Evolutionary conservation across 2,329 filamentous ascomycete genomes (phyloP), one percentile per base, ranked within the genome.

Genomic region (Fusarium denticulatum): DNA sequence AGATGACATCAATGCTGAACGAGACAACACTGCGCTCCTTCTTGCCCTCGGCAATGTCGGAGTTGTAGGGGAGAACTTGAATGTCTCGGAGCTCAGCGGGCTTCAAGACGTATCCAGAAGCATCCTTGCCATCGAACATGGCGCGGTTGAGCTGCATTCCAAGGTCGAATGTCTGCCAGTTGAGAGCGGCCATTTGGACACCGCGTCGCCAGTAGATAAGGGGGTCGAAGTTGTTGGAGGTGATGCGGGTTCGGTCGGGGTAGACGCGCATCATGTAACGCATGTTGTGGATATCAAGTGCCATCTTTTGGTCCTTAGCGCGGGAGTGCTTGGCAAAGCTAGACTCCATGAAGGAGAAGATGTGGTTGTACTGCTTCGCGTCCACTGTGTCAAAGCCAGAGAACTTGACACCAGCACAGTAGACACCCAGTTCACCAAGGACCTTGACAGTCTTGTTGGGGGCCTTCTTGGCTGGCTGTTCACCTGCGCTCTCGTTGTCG

Each of bases 131-230:
- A 52, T 95, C 93, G 80, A 98, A 99, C 96, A 99, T 98, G 79
- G 96, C 96, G 76, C 96, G 93, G 81, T 98, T 98, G 81, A 98
- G 88, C 80, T 98, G 96, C 89, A 98, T 96, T 50, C 95, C 94
- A 24, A 97, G 88, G 80, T 98, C 96, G 79, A 97, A 98, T 0
- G 95, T 98, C 83, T 99, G 96, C 96, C 96, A 98, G 83, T 99
- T 99, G 71, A 98, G 87, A 1, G 96, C 96, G 20, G 93, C 95
- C 96, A 99, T 98, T 83, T 99, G 96, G 24, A 98, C 96, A 37
- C 96, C 96, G 47, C 94, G 92, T 58, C 96, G 92, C 96, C 96
- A 99, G 80, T 96, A 97, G 71, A 92, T 91, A 72, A 97, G 89
- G 2, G 96, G 96, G 78, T 98, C 95, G 79, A 98, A 98, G 83